Percentiles rank a stretch among this genome's conserved stretches.
Conservation (phyloP, 257 asterid species). For the Scutellaria minor region DNA sequence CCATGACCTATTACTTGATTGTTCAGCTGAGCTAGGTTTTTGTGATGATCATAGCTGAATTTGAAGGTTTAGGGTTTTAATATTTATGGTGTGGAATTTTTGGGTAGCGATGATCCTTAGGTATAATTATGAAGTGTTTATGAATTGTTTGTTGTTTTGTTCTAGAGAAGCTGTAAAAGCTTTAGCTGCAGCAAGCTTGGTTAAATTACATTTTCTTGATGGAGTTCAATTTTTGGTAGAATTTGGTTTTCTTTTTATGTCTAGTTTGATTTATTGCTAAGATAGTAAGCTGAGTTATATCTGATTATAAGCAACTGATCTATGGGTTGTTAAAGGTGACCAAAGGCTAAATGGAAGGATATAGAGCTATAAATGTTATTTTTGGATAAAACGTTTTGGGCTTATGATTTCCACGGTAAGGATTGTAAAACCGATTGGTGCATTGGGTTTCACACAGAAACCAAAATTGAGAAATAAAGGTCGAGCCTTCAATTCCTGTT, state of each 20-base stretch:
- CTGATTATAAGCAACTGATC: not conserved
- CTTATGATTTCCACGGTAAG: not conserved
- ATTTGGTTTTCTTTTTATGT: not conserved
- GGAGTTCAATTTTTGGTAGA: not conserved
- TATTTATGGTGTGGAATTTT: slow-evolving; percentile 23
- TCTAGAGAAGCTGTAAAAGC: slow-evolving; percentile 10
- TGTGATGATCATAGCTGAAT: slow-evolving; percentile 30
- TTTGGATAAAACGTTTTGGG: not conserved
- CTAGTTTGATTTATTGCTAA: not conserved
- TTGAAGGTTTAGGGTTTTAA: slow-evolving; percentile 29
- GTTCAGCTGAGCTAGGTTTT: not conserved
- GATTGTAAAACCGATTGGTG: not conserved
- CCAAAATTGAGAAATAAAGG: not conserved
- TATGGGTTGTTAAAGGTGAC: not conserved
- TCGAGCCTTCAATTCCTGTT: not conserved
- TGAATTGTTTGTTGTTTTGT: slow-evolving; percentile 18
- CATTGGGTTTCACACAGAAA: not conserved
- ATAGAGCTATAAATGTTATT: not conserved
- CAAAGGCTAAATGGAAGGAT: not conserved
- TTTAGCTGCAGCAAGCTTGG: not conserved
- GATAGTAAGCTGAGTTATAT: not conserved
- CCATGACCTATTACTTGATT: slow-evolving; percentile 16
- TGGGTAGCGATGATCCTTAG: slow-evolving; percentile 2
- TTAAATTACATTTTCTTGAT: not conserved
- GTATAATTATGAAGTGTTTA: not conserved